A percentile compares a stretch with the other conserved stretches of the same genome.
Evolutionary conservation across 306 rosid species (phyloP).

Genomic region (Begonia peltatifolia): DNA sequence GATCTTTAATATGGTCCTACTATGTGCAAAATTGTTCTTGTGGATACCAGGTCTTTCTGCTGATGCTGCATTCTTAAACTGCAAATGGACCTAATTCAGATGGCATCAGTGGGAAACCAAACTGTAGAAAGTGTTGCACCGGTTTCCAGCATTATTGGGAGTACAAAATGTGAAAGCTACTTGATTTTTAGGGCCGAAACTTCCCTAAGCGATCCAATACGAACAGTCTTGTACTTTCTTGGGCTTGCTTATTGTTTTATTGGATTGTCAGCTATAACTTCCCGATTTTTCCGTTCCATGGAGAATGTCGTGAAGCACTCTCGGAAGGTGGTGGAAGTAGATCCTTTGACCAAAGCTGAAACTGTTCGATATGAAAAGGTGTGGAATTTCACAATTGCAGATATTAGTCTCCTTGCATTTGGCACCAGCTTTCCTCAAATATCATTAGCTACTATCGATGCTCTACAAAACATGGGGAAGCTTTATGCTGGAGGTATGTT

Average conservation of each 20-base stretch:
- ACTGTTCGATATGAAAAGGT: constrained; percentile 48
- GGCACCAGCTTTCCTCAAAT: constrained; percentile 99
- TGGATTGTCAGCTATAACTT: constrained; percentile 83
- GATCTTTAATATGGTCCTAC: no score
- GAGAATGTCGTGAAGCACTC: constrained; percentile 85
- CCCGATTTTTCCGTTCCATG: constrained; percentile 73
- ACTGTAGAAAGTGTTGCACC: constrained; percentile 20
- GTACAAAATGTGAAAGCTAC: constrained; percentile 44
- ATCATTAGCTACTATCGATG: constrained; percentile 91
- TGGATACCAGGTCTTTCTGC: constrained; percentile 19
- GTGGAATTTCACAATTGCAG: constrained; percentile 93
- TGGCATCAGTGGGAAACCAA: constrained; percentile 16
- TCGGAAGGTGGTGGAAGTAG: constrained; percentile 42
- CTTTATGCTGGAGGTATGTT: constrained; percentile 86
- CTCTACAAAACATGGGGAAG: constrained; percentile 61
- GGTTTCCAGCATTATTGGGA: constrained; percentile 19
- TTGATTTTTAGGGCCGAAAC: constrained; percentile 53
- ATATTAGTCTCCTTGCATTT: constrained; percentile 80
- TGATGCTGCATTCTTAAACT: constrained; percentile 11
- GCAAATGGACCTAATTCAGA: constrained; percentile 19
- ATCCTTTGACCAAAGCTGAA: constrained; percentile 41
- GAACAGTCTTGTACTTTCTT: constrained; percentile 46
- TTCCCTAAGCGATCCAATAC: constrained; percentile 30
- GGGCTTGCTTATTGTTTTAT: constrained; percentile 78
- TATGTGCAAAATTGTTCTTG: background rate